Evolutionary conservation across 805 yeast genomes (phyloP), one percentile per base, ranked within the genome.

Genomic region (Metschnikowia sp.): DNA sequence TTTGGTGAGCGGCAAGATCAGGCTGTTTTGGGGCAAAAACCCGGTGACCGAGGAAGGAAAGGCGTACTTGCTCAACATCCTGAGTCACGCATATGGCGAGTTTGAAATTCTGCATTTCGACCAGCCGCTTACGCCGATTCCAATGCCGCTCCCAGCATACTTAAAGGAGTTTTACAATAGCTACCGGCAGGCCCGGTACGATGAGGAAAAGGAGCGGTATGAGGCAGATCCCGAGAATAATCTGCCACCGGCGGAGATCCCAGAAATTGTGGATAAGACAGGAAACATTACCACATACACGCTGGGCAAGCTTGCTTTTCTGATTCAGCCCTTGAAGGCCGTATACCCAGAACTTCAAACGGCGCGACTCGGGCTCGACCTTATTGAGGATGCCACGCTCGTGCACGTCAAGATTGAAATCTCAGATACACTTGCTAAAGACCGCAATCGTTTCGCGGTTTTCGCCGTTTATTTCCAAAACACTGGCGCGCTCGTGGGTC

Each of bases 391-490:
- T 46, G 69, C 78, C 2, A 63, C 72, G 1, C 42, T 65, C 10
- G 70, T 76, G 4, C 50, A 53, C 4, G 41, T 76, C 12, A 51
- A 47, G 4, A 30, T 74, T 3, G 52, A 44, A 19, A 31, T 78
- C 10, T 61, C 59, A 22, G 84, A 83, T 59, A 47, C 57, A 18
- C 65, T 67, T 3, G 87, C 84, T 51, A 58, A 67, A 8, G 74
- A 79, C 31, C 71, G 68, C 45, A 82, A 83, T 58, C 59, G 62
- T 1, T 54, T 89, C 15, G 69, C 72, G 4, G 66, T 87, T 10
- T 66, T 68, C 22, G 91, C 90, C 0, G 74, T 83, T 2, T 85
- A 84, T 60, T 88, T 84, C 58, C 83, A 85, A 51, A 73, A 76
- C 18, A 66, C 80, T 1, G 95, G 95, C 0, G 71, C 86, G 43